These are phyloP conservation scores for Sphaerulina musiva DNA, from an alignment of 2,329 filamentous ascomycete genomes.

Conservation along the genomic window DNA sequence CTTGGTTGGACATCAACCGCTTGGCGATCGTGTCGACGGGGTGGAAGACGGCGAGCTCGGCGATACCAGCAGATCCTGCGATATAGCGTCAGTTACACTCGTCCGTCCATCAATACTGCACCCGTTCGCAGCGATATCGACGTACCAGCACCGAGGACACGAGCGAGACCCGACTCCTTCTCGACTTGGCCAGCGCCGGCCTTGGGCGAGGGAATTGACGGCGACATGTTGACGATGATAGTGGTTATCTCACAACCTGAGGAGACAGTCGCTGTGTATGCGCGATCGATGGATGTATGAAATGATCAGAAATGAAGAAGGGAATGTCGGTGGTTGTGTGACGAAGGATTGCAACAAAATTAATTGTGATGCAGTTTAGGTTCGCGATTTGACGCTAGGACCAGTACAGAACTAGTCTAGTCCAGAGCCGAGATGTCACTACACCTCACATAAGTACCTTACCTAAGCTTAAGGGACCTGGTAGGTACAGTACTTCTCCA, in stretches of 20 bases:
- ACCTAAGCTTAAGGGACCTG: too few species aligned
- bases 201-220: constrained; percentile 24
- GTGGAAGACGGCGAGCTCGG: constrained; percentile 88
- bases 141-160: constrained; percentile 84
- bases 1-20: constrained; percentile 97
- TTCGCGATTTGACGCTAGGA: too few species aligned
- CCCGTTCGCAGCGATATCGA: background rate
- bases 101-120: background rate
- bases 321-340: background rate
- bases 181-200: constrained; percentile 47
- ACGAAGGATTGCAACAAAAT: background rate
- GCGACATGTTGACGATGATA: constrained; percentile 22
- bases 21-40: constrained; percentile 97
- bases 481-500: too few species aligned
- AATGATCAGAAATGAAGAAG: background rate
- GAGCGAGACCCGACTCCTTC: constrained; percentile 82
- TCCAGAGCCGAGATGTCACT: too few species aligned
- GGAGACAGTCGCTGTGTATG: background rate
- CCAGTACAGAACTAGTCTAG: too few species aligned
- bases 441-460: too few species aligned
- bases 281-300: background rate
- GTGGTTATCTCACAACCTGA: background rate
- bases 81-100: constrained; percentile 3
- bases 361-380: too few species aligned
- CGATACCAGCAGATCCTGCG: constrained; percentile 81